Base-by-base conservation (phyloP, 1,284 basidiomycete species). In the Microbotryum silenes-acaulis region DNA sequence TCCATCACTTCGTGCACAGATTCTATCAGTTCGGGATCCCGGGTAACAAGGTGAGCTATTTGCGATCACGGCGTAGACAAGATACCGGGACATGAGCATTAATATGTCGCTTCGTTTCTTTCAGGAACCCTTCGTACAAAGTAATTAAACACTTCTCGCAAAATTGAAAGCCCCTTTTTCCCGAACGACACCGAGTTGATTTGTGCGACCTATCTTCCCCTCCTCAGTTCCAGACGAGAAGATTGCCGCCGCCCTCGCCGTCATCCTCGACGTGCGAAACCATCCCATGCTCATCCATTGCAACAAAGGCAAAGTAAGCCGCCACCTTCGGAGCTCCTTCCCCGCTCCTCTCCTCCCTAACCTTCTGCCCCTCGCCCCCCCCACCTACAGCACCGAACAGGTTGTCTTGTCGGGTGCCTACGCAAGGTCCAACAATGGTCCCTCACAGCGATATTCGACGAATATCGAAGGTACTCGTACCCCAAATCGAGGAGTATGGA, bases 201-300 rank as follows among this genome's bases (percentile, higher is more conserved):
- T 12, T 18, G 37, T 42, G 37, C 14, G 31, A 31, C 47, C 44
- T 29, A 6, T 14, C 14, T 46, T 33, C 23, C 42, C 3, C 16
- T 46, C 18, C 9, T 52, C 72, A 67, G 74, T 81, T 49, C 79
- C 80, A 4, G 78, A 80, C 52, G 78, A 81, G 64, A 80, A 80
- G 59, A 80, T 82, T 63, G 77, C 78, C 29, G 76, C 77, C 1
- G 81, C 81, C 0, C 75, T 82, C 27, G 74, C 75, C n/a, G 77
- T 78, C 4, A 78, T 81, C 23, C 71, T 81, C n/a, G 81, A 82
- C 68, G 68, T 69, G 45, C 73, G 80, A 5, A 82, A 82, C 67
- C 80, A 81, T 62, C 81, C 81, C 1, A 75, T 82, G 31, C 71
- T 81, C 42, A 80, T 82, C 21, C 81, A 82, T 67, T 82, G 81